Evolutionary conservation across 768 basidiomycete genomes (phyloP).

Genomic region (Cystofilobasidium capitatum): DNA sequence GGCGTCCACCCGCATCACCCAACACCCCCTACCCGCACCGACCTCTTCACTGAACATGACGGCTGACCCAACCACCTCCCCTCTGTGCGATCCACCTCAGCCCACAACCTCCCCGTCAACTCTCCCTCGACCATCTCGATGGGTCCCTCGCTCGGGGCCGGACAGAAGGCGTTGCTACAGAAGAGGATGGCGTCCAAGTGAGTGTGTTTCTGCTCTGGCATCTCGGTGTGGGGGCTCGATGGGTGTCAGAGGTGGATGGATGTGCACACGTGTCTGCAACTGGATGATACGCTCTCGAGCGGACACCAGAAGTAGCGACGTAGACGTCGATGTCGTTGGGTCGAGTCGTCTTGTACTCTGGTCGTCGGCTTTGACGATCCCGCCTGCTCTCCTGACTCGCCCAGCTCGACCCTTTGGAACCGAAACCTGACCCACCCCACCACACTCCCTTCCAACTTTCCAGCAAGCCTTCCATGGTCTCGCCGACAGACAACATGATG

Average conservation of each 20-base stretch:
- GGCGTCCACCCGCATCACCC: neutral
- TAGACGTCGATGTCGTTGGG: no score
- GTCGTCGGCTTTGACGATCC: no score
- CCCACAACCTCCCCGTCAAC: slow-evolving; percentile 13
- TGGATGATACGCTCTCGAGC: no score
- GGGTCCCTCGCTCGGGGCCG: slow-evolving; percentile 43
- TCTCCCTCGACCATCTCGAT: slow-evolving; percentile 19
- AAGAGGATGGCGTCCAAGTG: slow-evolving; percentile 84
- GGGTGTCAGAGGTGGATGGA: neutral
- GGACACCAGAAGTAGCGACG: no score
- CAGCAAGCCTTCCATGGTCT: slow-evolving; percentile 79
- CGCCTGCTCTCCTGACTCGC: no score
- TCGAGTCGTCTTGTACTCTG: no score
- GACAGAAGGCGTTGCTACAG: slow-evolving; percentile 80
- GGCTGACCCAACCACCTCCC: no score
- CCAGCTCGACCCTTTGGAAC: no score
- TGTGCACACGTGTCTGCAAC: no score
- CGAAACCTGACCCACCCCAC: neutral
- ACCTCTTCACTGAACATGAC: slow-evolving; percentile 37
- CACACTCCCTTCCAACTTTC: neutral
- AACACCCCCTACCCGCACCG: slow-evolving; percentile 31
- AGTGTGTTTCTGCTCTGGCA: slow-evolving; percentile 39
- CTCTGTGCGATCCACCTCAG: neutral
- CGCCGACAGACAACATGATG: slow-evolving; percentile 90
- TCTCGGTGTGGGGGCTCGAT: slow-evolving; percentile 16